Conservation (phyloP, 805 yeast species). For the Ogataea henricii region DNA sequence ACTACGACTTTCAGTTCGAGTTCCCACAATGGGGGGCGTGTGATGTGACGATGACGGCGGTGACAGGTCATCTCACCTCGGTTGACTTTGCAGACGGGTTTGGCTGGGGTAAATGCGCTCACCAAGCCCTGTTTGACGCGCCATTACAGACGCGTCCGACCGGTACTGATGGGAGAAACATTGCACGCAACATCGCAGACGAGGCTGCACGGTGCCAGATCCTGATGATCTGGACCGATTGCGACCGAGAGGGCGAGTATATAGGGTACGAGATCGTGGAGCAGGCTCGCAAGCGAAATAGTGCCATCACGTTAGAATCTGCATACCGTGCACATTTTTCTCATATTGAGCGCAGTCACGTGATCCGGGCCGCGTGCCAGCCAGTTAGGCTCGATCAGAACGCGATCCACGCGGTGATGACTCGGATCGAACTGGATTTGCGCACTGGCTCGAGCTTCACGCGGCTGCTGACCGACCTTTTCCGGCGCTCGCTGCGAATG, state of each 20-base stretch:
- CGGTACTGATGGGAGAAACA: conserved; percentile 40
- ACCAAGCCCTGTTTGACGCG: conserved; percentile 70
- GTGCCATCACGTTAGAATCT: conserved; percentile 44
- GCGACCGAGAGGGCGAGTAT: conserved; percentile 95
- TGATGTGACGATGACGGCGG: conserved; percentile 88
- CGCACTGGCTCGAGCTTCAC: conserved; percentile 91
- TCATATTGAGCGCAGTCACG: conserved; percentile 77
- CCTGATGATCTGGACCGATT: conserved; percentile 97
- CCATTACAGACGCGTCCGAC: conserved; percentile 47
- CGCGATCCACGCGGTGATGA: conserved; percentile 80
- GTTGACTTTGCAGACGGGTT: conserved; percentile 64
- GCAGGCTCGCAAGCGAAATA: conserved; percentile 61
- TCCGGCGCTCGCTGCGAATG: conserved; percentile 37
- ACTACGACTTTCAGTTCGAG: conserved; percentile 72
- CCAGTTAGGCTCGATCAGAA: conserved; percentile 65
- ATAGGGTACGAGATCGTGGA: conserved; percentile 82
- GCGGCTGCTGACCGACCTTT: conserved; percentile 64
- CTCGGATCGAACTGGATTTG: conserved; percentile 84
- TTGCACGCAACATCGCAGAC: conserved; percentile 64
- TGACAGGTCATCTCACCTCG: conserved; percentile 78
- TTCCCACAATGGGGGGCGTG: conserved; percentile 66
- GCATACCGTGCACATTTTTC: conserved; percentile 83
- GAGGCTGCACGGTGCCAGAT: conserved; percentile 63
- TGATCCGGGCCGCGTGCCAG: conserved; percentile 69
- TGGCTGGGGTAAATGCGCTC: conserved; percentile 67